Percentiles rank a stretch among this genome's conserved stretches.
These are phyloP conservation scores for Abrus precatorius DNA, from an alignment of 306 rosid genomes.

Conservation along the genomic window DNA sequence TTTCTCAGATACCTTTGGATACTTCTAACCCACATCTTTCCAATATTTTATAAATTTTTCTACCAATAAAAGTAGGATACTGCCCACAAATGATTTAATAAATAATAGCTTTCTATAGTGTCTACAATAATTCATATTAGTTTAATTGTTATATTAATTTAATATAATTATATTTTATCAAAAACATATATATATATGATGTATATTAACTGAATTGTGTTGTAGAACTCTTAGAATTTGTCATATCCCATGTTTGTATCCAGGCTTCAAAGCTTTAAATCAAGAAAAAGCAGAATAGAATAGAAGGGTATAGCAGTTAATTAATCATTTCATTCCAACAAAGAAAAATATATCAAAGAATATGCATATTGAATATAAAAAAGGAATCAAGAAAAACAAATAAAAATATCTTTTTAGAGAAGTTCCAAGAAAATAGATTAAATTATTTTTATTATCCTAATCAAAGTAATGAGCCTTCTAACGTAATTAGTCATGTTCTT, in stretches of 20 bases:
- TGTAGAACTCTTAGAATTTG: neutral
- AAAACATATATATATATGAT: neutral
- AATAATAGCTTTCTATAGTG: neutral
- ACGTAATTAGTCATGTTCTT: neutral
- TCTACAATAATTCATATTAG: neutral
- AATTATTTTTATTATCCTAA: conserved; percentile 17
- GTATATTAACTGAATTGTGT: neutral
- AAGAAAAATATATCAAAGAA: neutral
- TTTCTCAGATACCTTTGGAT: conserved; percentile 16
- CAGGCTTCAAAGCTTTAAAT: neutral
- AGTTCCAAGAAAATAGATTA: conserved; percentile 1
- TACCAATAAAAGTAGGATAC: neutral
- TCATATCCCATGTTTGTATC: neutral
- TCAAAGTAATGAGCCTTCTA: neutral
- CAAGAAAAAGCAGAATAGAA: neutral
- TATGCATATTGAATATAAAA: neutral
- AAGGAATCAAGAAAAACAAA: conserved; percentile 1
- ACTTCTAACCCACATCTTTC: neutral
- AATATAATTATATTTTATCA: neutral
- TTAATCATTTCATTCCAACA: conserved; percentile 16
- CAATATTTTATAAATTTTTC: neutral
- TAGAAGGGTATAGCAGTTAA: neutral
- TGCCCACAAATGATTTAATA: neutral
- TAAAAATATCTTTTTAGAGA: neutral
- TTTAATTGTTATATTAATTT: neutral